Base-by-base conservation (phyloP, 768 basidiomycete genomes). In the Kwoniella mangroviensis region DNA sequence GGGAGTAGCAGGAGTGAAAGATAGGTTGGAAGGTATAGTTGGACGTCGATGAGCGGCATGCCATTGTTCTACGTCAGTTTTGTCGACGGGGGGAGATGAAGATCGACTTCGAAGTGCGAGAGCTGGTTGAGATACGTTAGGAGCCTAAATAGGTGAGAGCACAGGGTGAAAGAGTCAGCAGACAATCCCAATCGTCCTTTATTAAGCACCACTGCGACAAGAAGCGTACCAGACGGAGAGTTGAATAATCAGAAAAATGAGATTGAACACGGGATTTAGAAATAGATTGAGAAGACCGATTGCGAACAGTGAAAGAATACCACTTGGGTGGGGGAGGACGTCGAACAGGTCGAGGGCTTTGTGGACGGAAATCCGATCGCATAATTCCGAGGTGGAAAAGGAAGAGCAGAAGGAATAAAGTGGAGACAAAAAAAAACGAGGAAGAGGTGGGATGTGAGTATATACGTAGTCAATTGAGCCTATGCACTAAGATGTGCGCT, bases 1-100 rank as follows among this genome's bases (percentile, higher is more conserved):
- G 19, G 77, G 73, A 2, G 71, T 73, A 3, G 79, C 80, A 3
- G 82, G 78, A 22, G 82, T 81, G 70, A 83, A 80, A 34, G 79
- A 78, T 21, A 81, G 63, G 41, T 70, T 74, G 45, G 81, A 75
- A 19, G 80, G 77, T 22, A 80, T 53, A 24, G 49, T 52, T 59
- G 70, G 75, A 28, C 76, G 77, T 49, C 69, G 51, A 24, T 68
- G 71, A 6, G 63, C 63, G 13, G 52, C 56, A 51, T 65, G 71
- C 63, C 49, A 55, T 24, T 62, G 64, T 15, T 67, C 68, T 24
- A 63, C 52, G 54, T 69, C 63, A 24, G 52, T 41, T 13, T 69
- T 63, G 15, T 56, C 65, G 9, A 64, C 67, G n/a, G 71, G 65
- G 3, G 70, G 67, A 6, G 70, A 66, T 15, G 53, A 21, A 49